Base-by-base conservation (phyloP, 805 yeast genomes). In the Zygosaccharomyces rouxii region DNA sequence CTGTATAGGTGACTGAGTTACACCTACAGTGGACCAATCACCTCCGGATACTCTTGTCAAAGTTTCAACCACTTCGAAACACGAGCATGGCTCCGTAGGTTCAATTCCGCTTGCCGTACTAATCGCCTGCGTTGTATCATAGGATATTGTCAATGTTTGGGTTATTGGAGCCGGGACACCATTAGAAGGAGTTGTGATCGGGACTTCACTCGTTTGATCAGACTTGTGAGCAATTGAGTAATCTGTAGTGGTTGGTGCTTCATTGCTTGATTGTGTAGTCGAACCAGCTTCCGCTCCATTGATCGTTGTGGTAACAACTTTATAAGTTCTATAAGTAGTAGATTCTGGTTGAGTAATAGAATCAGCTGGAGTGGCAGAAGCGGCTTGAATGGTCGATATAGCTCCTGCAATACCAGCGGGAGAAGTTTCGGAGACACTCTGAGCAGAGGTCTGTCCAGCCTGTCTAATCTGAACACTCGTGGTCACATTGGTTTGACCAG, bases 21-120 rank as follows among this genome's bases (percentile, higher is more conserved):
- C 35, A 28, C 37, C 44, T 33, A 29, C 25, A 4, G 44, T 41
- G 25, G 44, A 41, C 44, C 44, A 41, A 13, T 28, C 35, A 29
- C 35, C 44, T 19, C 37, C 44, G 14, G 44, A 19, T 2, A 18
- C 18, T 19, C 44, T 41, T 19, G 44, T 41, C 10, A 41, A 18
- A 13, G 44, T 41, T 19, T 41, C 44, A 16, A 41, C 44, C 14
- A 41, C 18, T n/a, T 41, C 21, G 23, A 29, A 28, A 11, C 44
- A 41, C 19, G 44, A 41, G 14, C 44, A 41, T 21, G 44, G 44
- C 7, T 14, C 37, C 9, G 9, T 7, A 7, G 21, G 26, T 18
- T 11, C 44, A 10, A 16, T 25, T 13, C 26, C 25, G n/a, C 23
- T 19, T 29, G 44, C 33, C n/a, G 26, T 33, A 3, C 26, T 41